phyloP scores from a whole-genome alignment of 257 asterid genomes.

The Vinca minor region DNA sequence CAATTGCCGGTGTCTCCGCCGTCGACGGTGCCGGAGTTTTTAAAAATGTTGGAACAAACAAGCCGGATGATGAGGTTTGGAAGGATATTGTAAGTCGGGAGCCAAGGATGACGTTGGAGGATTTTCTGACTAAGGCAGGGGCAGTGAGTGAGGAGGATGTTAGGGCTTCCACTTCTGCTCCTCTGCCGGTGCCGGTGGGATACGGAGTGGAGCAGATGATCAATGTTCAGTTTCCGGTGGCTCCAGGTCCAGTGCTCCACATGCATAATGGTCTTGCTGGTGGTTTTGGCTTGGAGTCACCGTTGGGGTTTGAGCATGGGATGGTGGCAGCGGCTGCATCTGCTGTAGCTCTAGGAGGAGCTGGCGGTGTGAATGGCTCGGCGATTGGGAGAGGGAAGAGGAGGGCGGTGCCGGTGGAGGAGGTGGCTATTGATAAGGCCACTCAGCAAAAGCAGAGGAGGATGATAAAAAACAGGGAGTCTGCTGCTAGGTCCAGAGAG shows the following conservation, averaged over 20 bases:
- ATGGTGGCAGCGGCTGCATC: conserved; percentile 31
- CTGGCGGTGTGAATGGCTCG: conserved; percentile 21
- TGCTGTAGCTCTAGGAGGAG: conserved; percentile 9
- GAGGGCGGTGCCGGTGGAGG: conserved; percentile 58
- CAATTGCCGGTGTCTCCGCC: neutral
- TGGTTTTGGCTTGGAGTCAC: too few species aligned
- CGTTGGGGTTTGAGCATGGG: conserved; percentile 48
- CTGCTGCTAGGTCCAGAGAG: conserved; percentile 96
- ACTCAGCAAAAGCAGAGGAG: conserved; percentile 96
- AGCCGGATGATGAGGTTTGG: conserved; percentile 58
- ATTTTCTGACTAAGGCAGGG: conserved; percentile 74
- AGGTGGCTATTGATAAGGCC: conserved; percentile 74
- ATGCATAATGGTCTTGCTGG: conserved; percentile 53
- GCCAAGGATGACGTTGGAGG: conserved; percentile 81
- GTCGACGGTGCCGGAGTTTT: conserved; percentile 3
- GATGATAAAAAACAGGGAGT: conserved; percentile 94
- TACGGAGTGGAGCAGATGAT: conserved; percentile 42
- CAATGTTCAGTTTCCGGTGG: conserved; percentile 42
- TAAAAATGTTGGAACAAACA: conserved; percentile 17
- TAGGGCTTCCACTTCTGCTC: conserved; percentile 30
- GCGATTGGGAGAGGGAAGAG: conserved; percentile 73
- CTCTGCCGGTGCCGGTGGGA: conserved; percentile 20
- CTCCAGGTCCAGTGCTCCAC: conserved; percentile 27
- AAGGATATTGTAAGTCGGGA: conserved; percentile 49
- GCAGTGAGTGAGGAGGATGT: conserved; percentile 79